A percentile compares a stretch with the other conserved stretches of the same genome.
Conservation (phyloP, 108 stramenopile genomes). For the Chaetoceros tenuissimus region DNA sequence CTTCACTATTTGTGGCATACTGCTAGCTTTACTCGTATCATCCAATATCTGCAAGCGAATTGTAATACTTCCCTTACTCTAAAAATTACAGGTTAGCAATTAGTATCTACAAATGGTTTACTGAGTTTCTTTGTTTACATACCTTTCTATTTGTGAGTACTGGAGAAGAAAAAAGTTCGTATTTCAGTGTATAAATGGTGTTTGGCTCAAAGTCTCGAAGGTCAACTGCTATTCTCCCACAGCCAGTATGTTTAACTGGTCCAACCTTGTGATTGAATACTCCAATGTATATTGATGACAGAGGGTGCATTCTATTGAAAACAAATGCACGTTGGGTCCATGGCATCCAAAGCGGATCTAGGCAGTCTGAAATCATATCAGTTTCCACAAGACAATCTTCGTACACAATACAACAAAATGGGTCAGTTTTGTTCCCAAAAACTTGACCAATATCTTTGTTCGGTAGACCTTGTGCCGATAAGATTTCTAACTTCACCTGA, state of each 20-base stretch:
- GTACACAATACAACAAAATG: constrained; percentile 33
- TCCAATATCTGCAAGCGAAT: constrained; percentile 43
- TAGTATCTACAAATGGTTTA: not conserved
- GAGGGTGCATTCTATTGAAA: constrained; percentile 52
- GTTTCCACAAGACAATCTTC: constrained; percentile 44
- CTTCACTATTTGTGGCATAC: constrained; percentile 19
- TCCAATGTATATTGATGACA: constrained; percentile 39
- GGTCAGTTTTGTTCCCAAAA: constrained; percentile 49
- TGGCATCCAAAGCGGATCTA: constrained; percentile 59
- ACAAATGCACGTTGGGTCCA: constrained; percentile 65
- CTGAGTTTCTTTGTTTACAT: not conserved
- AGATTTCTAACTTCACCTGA: constrained; percentile 43
- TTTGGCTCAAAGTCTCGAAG: constrained; percentile 41
- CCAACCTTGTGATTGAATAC: constrained; percentile 55
- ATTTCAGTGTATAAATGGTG: constrained; percentile 45
- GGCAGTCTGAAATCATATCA: constrained; percentile 50
- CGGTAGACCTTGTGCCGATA: constrained; percentile 42
- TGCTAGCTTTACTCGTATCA: constrained; percentile 41
- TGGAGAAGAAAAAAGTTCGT: constrained; percentile 41
- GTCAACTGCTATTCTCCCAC: constrained; percentile 51
- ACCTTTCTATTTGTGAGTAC: constrained; percentile 31
- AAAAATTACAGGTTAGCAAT: not conserved
- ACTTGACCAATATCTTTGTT: constrained; percentile 51
- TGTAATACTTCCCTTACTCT: constrained; percentile 49
- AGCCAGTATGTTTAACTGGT: constrained; percentile 38